Evolutionary conservation across 805 yeast species (phyloP).

Genomic region (Saccharomycopsis babjevae): DNA sequence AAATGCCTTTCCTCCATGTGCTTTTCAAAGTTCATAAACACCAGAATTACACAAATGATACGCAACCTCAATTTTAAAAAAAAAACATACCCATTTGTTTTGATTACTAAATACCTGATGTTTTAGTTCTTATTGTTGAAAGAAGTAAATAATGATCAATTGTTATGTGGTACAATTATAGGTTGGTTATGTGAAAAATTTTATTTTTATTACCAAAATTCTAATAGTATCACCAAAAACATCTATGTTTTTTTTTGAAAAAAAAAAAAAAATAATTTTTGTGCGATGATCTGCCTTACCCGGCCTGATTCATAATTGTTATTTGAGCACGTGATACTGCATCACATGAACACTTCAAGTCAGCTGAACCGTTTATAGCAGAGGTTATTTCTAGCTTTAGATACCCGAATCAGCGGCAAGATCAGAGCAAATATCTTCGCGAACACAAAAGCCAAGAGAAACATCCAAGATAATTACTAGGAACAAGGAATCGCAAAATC

Average conservation of each 20-base stretch:
- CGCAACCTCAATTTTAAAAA: neutral
- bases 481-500: too few species aligned
- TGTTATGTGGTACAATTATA: neutral
- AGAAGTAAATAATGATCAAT: neutral
- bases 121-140: neutral
- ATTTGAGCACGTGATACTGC: neutral
- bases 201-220: neutral
- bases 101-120: neutral
- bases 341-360: neutral
- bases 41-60: neutral
- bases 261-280: neutral
- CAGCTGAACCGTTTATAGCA: too few species aligned
- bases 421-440: too few species aligned
- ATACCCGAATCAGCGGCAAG: too few species aligned
- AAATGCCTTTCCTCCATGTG: too few species aligned
- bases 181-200: neutral
- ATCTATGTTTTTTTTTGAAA: neutral
- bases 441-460: too few species aligned
- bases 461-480: too few species aligned
- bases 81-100: neutral
- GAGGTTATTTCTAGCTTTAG: too few species aligned
- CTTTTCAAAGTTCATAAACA: too few species aligned
- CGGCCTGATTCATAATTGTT: too few species aligned
- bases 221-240: neutral
- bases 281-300: neutral